phyloP scores from a whole-genome alignment of 495 filamentous ascomycete species.

The Beverwykella pulmonaria region DNA sequence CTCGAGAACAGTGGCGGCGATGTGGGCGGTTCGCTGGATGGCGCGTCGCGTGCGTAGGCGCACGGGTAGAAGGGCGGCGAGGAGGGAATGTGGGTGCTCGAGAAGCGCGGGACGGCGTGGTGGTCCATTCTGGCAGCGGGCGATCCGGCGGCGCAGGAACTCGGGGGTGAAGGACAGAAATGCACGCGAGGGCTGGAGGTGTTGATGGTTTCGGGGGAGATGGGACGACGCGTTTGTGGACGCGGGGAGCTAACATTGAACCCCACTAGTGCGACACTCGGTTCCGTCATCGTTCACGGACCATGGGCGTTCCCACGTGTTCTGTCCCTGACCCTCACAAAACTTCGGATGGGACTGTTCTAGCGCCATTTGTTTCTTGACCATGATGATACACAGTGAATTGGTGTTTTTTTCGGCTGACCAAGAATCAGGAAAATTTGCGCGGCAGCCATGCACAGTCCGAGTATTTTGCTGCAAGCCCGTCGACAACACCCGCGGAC shows the following conservation, averaged over 20 bases:
- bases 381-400: too few species aligned
- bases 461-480: too few species aligned
- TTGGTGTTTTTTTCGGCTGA: too few species aligned
- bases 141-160: not conserved
- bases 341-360: too few species aligned
- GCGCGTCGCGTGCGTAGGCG: not conserved
- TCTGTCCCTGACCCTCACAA: not conserved
- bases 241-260: not conserved
- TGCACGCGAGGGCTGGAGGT: not conserved
- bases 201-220: not conserved
- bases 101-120: not conserved
- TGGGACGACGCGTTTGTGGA: not conserved
- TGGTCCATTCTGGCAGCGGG: not conserved
- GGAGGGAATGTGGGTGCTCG: conserved; percentile 4
- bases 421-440: too few species aligned
- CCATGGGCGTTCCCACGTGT: not conserved
- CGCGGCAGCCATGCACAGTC: too few species aligned
- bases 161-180: not conserved
- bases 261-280: not conserved
- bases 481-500: too few species aligned
- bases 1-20: conserved; percentile 20
- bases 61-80: not conserved
- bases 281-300: not conserved
- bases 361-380: too few species aligned
- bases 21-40: conserved; percentile 20